phyloP scores from a whole-genome alignment of 108 stramenopile species.

The Chaetoceros muelleri region DNA sequence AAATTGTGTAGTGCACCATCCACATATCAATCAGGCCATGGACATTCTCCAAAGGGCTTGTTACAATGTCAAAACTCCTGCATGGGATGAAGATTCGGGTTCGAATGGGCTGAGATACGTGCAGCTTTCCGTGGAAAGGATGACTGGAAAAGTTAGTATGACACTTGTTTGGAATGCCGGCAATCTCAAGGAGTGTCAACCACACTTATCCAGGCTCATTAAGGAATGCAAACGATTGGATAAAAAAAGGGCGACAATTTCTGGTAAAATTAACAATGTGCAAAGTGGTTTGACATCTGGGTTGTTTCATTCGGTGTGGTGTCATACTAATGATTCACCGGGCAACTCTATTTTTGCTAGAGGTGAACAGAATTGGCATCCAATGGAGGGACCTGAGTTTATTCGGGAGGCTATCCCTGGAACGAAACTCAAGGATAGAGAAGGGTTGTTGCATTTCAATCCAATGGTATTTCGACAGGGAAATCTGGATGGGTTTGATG shows the following conservation, averaged over 20 bases:
- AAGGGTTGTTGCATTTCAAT: constrained; percentile 69
- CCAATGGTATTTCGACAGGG: constrained; percentile 92
- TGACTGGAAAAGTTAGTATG: constrained; percentile 63
- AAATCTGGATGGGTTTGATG: constrained; percentile 85
- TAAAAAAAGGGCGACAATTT: constrained; percentile 7
- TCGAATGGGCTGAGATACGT: constrained; percentile 63
- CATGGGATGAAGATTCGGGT: constrained; percentile 46
- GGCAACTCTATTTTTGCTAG: constrained; percentile 43
- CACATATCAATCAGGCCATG: constrained; percentile 76
- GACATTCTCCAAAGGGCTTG: constrained; percentile 41
- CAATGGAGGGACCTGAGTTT: constrained; percentile 54
- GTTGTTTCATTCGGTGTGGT: constrained; percentile 43
- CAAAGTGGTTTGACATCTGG: constrained; percentile 37
- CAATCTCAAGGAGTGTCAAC: constrained; percentile 54
- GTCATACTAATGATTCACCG: constrained; percentile 31
- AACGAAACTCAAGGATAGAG: constrained; percentile 9
- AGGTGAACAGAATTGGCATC: constrained; percentile 30
- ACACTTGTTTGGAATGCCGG: constrained; percentile 87
- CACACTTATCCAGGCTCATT: constrained; percentile 46
- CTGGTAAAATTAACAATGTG: constrained; percentile 51
- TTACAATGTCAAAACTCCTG: constrained; percentile 41
- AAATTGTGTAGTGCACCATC: constrained; percentile 90
- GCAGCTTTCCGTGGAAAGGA: constrained; percentile 74
- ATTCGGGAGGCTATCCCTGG: constrained; percentile 60
- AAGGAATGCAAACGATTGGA: constrained; percentile 49